A percentile compares a stretch with the other conserved stretches of the same genome.
Conservation (phyloP, 192 early-diverging fungal species). For the Gonapodya prolifera region DNA sequence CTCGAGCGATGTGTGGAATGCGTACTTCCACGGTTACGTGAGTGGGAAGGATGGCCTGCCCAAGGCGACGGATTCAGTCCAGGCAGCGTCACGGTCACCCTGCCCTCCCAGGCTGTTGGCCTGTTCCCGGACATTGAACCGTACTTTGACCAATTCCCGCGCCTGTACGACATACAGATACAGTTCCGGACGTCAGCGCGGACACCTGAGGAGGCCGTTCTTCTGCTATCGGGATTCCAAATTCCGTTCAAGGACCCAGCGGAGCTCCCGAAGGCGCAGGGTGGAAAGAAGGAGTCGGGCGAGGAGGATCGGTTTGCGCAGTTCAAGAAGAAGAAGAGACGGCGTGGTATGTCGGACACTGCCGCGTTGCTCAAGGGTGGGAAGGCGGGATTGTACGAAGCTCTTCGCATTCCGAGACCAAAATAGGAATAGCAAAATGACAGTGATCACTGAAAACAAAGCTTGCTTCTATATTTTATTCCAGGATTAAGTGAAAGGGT, state of each 20-base stretch:
- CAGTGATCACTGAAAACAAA: too few relatives aligned
- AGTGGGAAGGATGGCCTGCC: slow-evolving; percentile 70
- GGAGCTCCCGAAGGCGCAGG: slow-evolving; percentile 7
- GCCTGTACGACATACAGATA: slow-evolving; percentile 77
- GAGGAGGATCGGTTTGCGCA: slow-evolving; percentile 36
- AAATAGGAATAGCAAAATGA: too few relatives aligned
- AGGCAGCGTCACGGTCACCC: slow-evolving; percentile 72
- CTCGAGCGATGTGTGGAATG: slow-evolving; percentile 88
- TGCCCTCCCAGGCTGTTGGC: slow-evolving; percentile 71
- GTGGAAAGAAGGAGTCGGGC: slow-evolving; percentile 13
- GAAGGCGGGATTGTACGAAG: background rate
- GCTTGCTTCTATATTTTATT: too few relatives aligned
- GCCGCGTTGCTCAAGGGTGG: background rate
- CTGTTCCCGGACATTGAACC: slow-evolving; percentile 96
- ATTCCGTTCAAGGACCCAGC: slow-evolving; percentile 57
- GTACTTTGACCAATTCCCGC: slow-evolving; percentile 86
- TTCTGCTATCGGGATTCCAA: slow-evolving; percentile 78
- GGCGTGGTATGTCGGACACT: background rate
- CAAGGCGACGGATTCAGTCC: slow-evolving; percentile 51
- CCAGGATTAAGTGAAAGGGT: too few relatives aligned
- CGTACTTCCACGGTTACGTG: slow-evolving; percentile 87
- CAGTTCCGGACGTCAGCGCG: slow-evolving; percentile 70
- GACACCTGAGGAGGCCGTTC: slow-evolving; percentile 59
- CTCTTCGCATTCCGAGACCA: background rate
- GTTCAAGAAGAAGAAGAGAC: slow-evolving; percentile 31